Percentiles rank a stretch among this genome's conserved stretches.
Evolutionary conservation across 768 basidiomycete genomes (phyloP).

Genomic region (Pulveroboletus sp.): DNA sequence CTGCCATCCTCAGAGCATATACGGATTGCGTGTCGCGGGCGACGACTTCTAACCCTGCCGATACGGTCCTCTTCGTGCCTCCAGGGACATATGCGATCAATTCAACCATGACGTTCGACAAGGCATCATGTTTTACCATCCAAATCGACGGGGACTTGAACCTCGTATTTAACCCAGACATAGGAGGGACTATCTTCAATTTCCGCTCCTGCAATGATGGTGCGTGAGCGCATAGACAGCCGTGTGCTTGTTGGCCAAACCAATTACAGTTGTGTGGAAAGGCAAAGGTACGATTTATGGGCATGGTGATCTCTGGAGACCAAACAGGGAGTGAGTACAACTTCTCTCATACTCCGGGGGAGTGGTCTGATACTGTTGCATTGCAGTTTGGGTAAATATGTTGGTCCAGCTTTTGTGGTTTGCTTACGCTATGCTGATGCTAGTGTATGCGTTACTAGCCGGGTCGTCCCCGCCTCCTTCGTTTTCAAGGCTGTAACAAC

Average conservation of each 20-base stretch:
- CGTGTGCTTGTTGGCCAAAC: neutral
- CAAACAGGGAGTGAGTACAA: neutral
- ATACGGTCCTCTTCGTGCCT: conserved; percentile 10
- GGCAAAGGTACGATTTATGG: conserved; percentile 7
- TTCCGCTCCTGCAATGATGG: conserved; percentile 3
- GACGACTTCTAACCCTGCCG: neutral
- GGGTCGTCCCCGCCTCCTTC: conserved; percentile 4
- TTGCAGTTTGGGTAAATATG: conserved; percentile 1
- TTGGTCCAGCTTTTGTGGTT: neutral
- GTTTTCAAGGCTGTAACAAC: conserved; percentile 6
- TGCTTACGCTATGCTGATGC: neutral
- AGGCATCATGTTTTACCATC: neutral
- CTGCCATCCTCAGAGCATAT: conserved; percentile 5
- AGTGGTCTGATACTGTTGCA: neutral
- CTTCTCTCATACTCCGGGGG: neutral
- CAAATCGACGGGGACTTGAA: conserved; percentile 3
- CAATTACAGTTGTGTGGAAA: conserved; percentile 3
- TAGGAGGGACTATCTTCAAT: conserved; percentile 1
- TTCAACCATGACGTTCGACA: neutral
- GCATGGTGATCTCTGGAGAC: conserved; percentile 4
- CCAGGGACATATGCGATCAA: conserved; percentile 1
- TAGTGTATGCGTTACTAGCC: conserved; percentile 10
- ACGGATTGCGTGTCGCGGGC: neutral
- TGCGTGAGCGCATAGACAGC: neutral
- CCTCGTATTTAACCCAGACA: neutral